Base-by-base conservation (phyloP, 352 stramenopile species). In the Phytophthora sp. region DNA sequence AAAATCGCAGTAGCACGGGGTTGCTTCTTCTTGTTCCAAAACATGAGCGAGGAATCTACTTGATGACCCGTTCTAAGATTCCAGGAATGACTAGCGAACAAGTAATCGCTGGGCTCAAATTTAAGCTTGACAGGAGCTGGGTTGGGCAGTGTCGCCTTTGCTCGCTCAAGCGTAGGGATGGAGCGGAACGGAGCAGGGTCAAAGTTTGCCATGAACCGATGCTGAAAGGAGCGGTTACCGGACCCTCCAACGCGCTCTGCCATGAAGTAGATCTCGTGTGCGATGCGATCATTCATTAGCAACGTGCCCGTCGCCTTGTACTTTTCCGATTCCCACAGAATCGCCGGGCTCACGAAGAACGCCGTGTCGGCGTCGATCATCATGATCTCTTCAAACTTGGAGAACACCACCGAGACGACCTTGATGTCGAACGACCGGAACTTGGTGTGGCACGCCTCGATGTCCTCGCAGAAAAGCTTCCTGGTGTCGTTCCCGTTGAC, bases 11-110 rank as follows among this genome's bases (percentile, higher is more conserved):
- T 89, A 15, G 79, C 76, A 9, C 69, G 66, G 2, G 54, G 68
- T 45, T 89, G 74, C 31, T 53, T 53, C 18, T 65, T 44, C 58
- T 87, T 87, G 54, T 60, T 84, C 76, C 79, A 89, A 2, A 87
- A 66, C 52, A 84, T 51, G 4, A 89, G 48, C 0, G 79, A 84
- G 10, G 79, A 85, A 46, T 89, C 79, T 12, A 79, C 65, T 11
- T 86, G 68, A 32, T 86, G 76, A 11, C 79, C 79, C 0, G 79
- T 62, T 3, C 69, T 74, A 5, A 78, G 64, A 34, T 77, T 86
- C 72, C 75, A 88, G 34, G 72, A 65, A 48, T 86, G 69, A 24
- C 65, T 84, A 2, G 28, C 66, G 11, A 80, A 46, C 18, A 80
- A 48, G 6, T 65, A 64, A 10, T 77, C 59, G 48, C 72, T 80